Percentiles rank a stretch among this genome's conserved stretches.
Conservation (phyloP, 2,329 filamentous ascomycete species). For the Venturia asperata region DNA sequence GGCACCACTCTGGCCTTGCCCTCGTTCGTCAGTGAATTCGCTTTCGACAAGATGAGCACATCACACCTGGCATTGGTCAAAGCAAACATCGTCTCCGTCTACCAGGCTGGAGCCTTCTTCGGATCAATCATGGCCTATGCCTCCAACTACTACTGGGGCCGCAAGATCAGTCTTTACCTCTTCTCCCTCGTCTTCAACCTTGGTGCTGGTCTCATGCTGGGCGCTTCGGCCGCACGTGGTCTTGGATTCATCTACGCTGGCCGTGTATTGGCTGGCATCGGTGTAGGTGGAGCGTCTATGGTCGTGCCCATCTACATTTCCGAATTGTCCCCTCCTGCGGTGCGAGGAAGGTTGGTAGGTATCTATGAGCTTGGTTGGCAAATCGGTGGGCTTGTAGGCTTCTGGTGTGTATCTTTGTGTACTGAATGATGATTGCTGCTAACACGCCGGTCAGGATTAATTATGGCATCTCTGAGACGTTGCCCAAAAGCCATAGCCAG, state of each 20-base stretch:
- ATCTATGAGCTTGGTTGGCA: slow-evolving; percentile 52
- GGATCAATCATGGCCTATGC: slow-evolving; percentile 64
- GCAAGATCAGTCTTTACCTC: slow-evolving; percentile 56
- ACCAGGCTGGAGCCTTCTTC: slow-evolving; percentile 79
- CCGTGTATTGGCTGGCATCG: slow-evolving; percentile 51
- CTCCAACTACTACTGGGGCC: slow-evolving; percentile 59
- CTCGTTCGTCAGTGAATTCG: slow-evolving; percentile 64
- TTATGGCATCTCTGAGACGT: slow-evolving; percentile 39
- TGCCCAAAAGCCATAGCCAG: slow-evolving; percentile 38
- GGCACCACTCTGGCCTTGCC: slow-evolving; percentile 65
- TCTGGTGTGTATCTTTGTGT: slow-evolving; percentile 36
- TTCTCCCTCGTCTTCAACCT: slow-evolving; percentile 59
- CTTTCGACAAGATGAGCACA: slow-evolving; percentile 46
- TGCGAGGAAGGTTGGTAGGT: slow-evolving; percentile 53
- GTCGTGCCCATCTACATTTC: slow-evolving; percentile 55
- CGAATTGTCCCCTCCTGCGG: slow-evolving; percentile 50
- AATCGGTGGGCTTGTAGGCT: slow-evolving; percentile 44
- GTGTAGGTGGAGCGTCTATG: slow-evolving; percentile 50
- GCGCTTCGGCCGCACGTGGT: slow-evolving; percentile 53
- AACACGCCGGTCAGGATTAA: slow-evolving; percentile 28
- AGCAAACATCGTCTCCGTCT: slow-evolving; percentile 72
- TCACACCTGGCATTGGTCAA: slow-evolving; percentile 52
- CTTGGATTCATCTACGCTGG: slow-evolving; percentile 55
- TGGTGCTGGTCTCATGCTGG: slow-evolving; percentile 67
- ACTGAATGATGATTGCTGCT: slow-evolving; percentile 16